Evolutionary conservation across 768 basidiomycete genomes (phyloP).

Genomic region (Amanita molliuscula): DNA sequence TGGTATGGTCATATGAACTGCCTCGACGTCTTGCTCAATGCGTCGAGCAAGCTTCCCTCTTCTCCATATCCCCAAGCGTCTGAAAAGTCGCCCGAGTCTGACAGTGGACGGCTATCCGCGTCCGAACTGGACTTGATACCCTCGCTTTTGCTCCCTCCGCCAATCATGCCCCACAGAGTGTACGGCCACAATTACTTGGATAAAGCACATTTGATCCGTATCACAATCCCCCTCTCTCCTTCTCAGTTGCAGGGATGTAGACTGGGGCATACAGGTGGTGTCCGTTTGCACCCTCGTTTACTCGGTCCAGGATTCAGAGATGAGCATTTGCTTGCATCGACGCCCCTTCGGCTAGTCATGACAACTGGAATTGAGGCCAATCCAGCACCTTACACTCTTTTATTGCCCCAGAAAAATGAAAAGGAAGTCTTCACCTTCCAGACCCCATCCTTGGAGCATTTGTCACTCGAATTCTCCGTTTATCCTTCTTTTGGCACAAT

Average conservation of each 20-base stretch:
- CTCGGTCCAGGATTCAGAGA: conserved; percentile 60
- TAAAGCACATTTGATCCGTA: conserved; percentile 73
- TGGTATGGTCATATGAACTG: conserved; percentile 86
- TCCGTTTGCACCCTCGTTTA: conserved; percentile 67
- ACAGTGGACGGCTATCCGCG: conserved; percentile 29
- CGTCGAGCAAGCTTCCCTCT: conserved; percentile 22
- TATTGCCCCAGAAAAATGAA: conserved; percentile 68
- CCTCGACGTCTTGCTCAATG: conserved; percentile 48
- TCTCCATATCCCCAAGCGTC: conserved; percentile 9
- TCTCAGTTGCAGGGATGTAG: background rate
- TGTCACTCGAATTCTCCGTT: conserved; percentile 85
- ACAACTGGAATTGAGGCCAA: conserved; percentile 77
- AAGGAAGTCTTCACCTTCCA: conserved; percentile 81
- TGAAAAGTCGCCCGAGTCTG: conserved; percentile 29
- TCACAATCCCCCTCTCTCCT: conserved; percentile 40
- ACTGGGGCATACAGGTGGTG: conserved; percentile 40
- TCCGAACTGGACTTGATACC: conserved; percentile 88
- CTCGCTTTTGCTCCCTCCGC: conserved; percentile 89
- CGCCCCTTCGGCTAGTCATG: conserved; percentile 92
- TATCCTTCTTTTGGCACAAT: conserved; percentile 98
- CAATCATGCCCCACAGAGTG: conserved; percentile 95
- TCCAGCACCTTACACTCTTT: conserved; percentile 83
- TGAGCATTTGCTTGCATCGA: conserved; percentile 57
- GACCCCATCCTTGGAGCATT: conserved; percentile 56
- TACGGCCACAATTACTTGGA: conserved; percentile 97